phyloP scores from a whole-genome alignment of 768 basidiomycete genomes.

The Naganishia antarctica region DNA sequence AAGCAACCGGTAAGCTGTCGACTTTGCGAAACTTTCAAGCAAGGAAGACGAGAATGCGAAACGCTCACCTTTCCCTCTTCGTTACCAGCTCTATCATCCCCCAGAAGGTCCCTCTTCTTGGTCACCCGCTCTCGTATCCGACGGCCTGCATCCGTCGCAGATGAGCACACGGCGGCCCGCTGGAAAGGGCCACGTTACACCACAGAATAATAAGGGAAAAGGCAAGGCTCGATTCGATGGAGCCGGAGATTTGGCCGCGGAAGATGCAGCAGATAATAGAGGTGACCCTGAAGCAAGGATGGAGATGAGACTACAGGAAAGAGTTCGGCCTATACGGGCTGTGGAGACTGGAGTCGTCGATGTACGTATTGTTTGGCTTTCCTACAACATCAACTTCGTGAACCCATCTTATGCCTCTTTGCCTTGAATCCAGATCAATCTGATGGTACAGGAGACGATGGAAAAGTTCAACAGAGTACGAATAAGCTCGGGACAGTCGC shows the following conservation, averaged over 20 bases:
- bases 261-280: no score
- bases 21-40: no score
- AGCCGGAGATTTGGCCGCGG: no score
- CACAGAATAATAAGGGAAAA: slow-evolving; percentile 3
- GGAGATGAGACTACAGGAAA: slow-evolving; percentile 29
- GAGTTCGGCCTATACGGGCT: slow-evolving; percentile 40
- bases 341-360: slow-evolving; percentile 48
- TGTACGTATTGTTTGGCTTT: slow-evolving; percentile 32
- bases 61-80: background rate
- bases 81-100: slow-evolving; percentile 6
- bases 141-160: slow-evolving; percentile 32
- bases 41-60: no score
- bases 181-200: background rate
- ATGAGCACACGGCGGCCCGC: slow-evolving; percentile 21
- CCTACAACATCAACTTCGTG: background rate
- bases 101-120: slow-evolving; percentile 37
- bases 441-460: slow-evolving; percentile 46
- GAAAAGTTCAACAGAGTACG: slow-evolving; percentile 28
- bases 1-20: background rate
- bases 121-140: slow-evolving; percentile 39
- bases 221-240: background rate
- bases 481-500: background rate
- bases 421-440: slow-evolving; percentile 32
- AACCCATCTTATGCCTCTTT: background rate
- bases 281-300: no score